Evolutionary conservation across 2,329 filamentous ascomycete species (phyloP), one percentile per base, ranked within the genome.

Genomic region (Xylaria sp.): DNA sequence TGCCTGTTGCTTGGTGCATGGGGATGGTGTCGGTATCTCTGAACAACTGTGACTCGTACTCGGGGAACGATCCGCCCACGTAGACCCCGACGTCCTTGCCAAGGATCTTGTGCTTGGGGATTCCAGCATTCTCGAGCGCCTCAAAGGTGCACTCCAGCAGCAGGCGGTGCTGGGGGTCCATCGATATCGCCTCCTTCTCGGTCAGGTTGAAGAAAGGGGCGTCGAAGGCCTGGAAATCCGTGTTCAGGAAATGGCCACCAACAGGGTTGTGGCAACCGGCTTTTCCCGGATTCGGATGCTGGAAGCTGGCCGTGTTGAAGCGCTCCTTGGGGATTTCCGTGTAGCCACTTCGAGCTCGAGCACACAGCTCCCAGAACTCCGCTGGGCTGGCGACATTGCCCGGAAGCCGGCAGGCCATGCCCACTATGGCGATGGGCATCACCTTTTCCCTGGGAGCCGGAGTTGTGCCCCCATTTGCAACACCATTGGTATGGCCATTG

Each of bases 101-200:
- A 1, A 78, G 71, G 37, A 81, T 72, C 7, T 66, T 61, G 22
- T 79, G 75, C 61, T 76, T 78, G 7, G 78, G 73, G 17, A 81
- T 71, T 7, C 79, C 80, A 1, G 78, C 79, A 51, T 76, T 80
- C 59, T 83, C 80, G 8, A 83, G 68, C 0, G 79, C 78, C 63
- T 84, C 80, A 54, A 79, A 83, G 0, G 78, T 76, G 54, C 77
- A 80, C 63, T 84, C 80, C 1, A 83, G 70, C 7, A 81, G 70
- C 18, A 81, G 69, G 1, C 81, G 72, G 52, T 83, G 79, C 55
- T 83, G 80, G 0, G 81, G 81, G 44, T 84, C 80, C 76, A 83
- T 79, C 0, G 78, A 76, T 24, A 67, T 68, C 4, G 61, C 79
- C 63, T 82, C 78, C 56, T 78, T 76, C 56, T 76, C 72, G 0